These are phyloP conservation scores for Dictyostelium purpureum DNA, from an alignment of 78 protist species.

Conservation along the genomic window DNA sequence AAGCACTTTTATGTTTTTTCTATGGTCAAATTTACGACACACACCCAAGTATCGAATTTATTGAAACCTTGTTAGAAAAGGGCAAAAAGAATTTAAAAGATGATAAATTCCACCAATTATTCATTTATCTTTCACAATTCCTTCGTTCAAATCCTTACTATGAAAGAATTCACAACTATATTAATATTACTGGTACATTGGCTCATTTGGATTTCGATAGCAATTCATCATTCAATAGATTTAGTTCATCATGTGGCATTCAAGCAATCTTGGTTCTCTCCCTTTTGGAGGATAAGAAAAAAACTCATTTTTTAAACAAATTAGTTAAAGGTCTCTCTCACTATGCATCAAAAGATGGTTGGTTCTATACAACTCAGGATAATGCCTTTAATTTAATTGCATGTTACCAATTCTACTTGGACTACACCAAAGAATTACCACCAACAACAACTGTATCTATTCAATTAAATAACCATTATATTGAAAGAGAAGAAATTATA, in stretches of 20 bases:
- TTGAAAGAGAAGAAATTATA: background rate
- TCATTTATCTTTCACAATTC: background rate
- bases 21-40: background rate
- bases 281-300: background rate
- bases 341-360: background rate
- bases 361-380: constrained; percentile 15
- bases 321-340: background rate
- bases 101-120: background rate
- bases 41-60: background rate
- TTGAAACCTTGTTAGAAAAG: background rate
- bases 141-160: background rate
- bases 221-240: background rate
- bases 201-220: background rate
- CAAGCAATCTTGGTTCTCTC: background rate
- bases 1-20: constrained; percentile 18
- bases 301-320: background rate
- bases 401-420: background rate
- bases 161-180: background rate
- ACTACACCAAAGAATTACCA: background rate
- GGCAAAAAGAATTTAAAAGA: background rate
- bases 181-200: background rate
- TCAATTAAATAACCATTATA: background rate
- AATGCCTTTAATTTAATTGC: constrained; percentile 7
- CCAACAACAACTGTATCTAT: background rate
- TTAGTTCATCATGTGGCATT: background rate